Conservation (phyloP, 345 rosid species). For the Sonneratia caseolaris region DNA sequence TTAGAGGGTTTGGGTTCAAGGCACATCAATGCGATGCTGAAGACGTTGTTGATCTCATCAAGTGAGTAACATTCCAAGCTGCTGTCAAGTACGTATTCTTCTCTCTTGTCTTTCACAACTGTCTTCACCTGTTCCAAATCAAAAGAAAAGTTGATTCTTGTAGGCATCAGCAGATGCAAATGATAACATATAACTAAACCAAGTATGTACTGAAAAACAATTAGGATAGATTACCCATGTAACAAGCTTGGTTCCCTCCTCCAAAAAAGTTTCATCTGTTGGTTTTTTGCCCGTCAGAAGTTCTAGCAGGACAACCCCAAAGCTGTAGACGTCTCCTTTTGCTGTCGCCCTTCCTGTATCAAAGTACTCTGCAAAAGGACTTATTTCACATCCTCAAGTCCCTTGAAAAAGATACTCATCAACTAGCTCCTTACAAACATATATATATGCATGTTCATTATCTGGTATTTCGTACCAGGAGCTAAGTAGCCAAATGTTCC, state of each 20-base stretch:
- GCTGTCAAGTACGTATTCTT: conserved; percentile 48
- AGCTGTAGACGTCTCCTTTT: conserved; percentile 86
- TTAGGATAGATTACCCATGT: conserved; percentile 49
- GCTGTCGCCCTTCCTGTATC: conserved; percentile 71
- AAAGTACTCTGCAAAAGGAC: conserved; percentile 48
- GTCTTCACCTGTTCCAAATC: conserved; percentile 46
- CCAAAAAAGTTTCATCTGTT: conserved; percentile 65
- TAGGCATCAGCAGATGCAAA: background rate
- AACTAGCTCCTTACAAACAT: background rate
- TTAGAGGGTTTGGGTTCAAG: conserved; percentile 69
- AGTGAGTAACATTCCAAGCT: conserved; percentile 41
- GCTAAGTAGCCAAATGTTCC: conserved; percentile 89
- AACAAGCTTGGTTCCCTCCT: conserved; percentile 85
- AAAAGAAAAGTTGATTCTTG: background rate
- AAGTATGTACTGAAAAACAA: background rate
- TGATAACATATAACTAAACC: background rate
- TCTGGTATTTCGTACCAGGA: conserved; percentile 38
- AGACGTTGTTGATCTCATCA: conserved; percentile 45
- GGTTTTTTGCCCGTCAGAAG: conserved; percentile 71
- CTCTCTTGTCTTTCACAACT: conserved; percentile 58
- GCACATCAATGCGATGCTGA: conserved; percentile 56
- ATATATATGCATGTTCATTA: background rate
- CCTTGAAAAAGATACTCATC: background rate
- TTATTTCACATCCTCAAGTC: background rate
- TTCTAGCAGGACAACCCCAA: conserved; percentile 73